Percentiles rank a stretch among this genome's conserved stretches.
Evolutionary conservation across 768 basidiomycete species (phyloP).

Genomic region (Steccherinum ochraceum): DNA sequence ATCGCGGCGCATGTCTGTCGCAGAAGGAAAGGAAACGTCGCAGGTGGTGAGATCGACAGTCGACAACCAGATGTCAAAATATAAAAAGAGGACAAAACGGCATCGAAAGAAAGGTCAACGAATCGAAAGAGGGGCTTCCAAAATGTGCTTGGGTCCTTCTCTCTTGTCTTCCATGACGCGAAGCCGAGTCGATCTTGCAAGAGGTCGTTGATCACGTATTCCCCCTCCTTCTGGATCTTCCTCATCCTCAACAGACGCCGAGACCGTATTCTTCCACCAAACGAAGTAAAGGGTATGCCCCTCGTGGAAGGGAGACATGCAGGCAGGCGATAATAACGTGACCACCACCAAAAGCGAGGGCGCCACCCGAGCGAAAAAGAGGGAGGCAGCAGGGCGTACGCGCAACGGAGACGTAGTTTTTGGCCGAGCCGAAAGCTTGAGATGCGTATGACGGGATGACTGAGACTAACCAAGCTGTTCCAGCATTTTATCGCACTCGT

Average conservation of each 20-base stretch:
- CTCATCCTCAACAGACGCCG: slow-evolving; percentile 16
- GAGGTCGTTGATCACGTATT: slow-evolving; percentile 8
- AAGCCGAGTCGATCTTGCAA: slow-evolving; percentile 1
- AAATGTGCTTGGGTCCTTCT: background rate
- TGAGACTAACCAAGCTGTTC: slow-evolving; percentile 99
- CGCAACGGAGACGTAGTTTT: slow-evolving; percentile 23
- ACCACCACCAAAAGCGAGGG: slow-evolving; percentile 17
- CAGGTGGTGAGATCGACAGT: slow-evolving; percentile 47
- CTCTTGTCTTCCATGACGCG: background rate
- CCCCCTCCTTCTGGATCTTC: slow-evolving; percentile 9
- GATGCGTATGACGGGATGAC: slow-evolving; percentile 38
- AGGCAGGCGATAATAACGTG: slow-evolving; percentile 24
- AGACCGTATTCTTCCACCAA: slow-evolving; percentile 17
- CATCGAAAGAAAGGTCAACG: background rate
- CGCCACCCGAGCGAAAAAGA: slow-evolving; percentile 46
- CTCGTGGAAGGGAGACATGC: slow-evolving; percentile 25
- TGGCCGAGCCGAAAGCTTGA: slow-evolving; percentile 61
- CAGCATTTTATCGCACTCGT: slow-evolving; percentile 99
- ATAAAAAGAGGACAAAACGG: slow-evolving; percentile 41
- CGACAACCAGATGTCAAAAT: slow-evolving; percentile 37
- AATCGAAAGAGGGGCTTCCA: background rate
- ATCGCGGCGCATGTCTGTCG: slow-evolving; percentile 99
- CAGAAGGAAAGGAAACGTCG: slow-evolving; percentile 43
- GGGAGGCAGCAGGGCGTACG: slow-evolving; percentile 27
- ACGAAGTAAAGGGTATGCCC: slow-evolving; percentile 17